Evolutionary conservation across 2,329 filamentous ascomycete genomes (phyloP).

Genomic region (Talaromyces verruculosus): DNA sequence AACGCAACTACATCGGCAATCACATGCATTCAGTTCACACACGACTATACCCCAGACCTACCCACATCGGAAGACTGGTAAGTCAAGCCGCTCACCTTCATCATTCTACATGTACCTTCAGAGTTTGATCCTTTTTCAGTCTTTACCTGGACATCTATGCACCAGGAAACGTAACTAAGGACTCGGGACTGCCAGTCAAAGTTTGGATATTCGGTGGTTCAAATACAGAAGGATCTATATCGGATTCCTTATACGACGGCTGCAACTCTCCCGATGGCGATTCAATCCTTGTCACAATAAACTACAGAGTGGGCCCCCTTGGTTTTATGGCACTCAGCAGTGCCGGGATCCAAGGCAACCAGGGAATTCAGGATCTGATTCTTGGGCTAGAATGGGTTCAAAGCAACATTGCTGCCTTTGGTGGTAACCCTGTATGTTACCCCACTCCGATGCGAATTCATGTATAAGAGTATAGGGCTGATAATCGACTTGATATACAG

Average conservation of each 20-base stretch:
- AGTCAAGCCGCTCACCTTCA: not conserved
- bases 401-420: constrained; percentile 31
- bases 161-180: constrained; percentile 31
- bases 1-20: constrained; percentile 24
- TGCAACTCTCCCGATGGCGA: constrained; percentile 9
- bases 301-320: constrained; percentile 30
- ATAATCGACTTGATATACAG: constrained; percentile 10
- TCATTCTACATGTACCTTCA: not conserved
- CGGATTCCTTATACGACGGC: constrained; percentile 52
- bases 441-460: not conserved
- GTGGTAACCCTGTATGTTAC: constrained; percentile 28
- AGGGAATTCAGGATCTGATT: constrained; percentile 27
- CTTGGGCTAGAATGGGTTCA: constrained; percentile 29
- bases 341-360: constrained; percentile 23
- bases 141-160: constrained; percentile 40
- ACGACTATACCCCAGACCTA: constrained; percentile 13
- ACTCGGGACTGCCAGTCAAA: constrained; percentile 64
- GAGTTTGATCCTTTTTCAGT: not conserved
- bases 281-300: constrained; percentile 25
- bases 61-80: constrained; percentile 27
- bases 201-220: constrained; percentile 63
- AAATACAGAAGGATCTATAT: constrained; percentile 59
- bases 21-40: constrained; percentile 25
- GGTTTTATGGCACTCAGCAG: constrained; percentile 27
- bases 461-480: not conserved